Percentiles rank a stretch among this genome's conserved stretches.
phyloP scores from a whole-genome alignment of 2,329 filamentous ascomycete species.

The Hymenoscyphus fructigenus region DNA sequence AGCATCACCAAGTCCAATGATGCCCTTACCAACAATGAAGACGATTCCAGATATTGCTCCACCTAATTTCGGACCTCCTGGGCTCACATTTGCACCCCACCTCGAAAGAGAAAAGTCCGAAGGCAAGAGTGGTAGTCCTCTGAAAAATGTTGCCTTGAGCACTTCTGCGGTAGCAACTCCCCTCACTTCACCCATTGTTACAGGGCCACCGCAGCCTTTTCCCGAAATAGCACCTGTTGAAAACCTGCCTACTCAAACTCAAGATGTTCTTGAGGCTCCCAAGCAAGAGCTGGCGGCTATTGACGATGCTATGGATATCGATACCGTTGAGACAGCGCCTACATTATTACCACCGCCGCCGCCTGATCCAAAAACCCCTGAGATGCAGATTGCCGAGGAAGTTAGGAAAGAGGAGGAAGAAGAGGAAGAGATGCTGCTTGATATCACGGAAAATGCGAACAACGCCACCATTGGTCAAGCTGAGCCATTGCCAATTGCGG shows the following conservation, averaged over 20 bases:
- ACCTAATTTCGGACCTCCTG: conserved; percentile 18
- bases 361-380: conserved; percentile 21
- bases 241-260: neutral
- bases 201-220: conserved; percentile 6
- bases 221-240: neutral
- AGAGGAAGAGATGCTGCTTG: conserved; percentile 33
- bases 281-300: conserved; percentile 6
- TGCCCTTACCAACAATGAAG: conserved; percentile 17
- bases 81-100: conserved; percentile 15
- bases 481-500: conserved; percentile 1
- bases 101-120: conserved; percentile 23
- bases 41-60: conserved; percentile 17
- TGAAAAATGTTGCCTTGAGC: conserved; percentile 32
- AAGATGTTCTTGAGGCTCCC: neutral
- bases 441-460: conserved; percentile 25
- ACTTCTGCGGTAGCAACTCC: conserved; percentile 33
- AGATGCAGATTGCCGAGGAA: conserved; percentile 17
- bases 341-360: conserved; percentile 23
- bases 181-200: conserved; percentile 19
- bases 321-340: conserved; percentile 18
- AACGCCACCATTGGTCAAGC: conserved; percentile 18
- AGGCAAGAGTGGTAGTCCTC: conserved; percentile 31
- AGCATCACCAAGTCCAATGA: conserved; percentile 19
- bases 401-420: conserved; percentile 26
- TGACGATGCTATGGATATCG: conserved; percentile 24